These are phyloP conservation scores for Fusarium mangiferae DNA, from an alignment of 2,329 filamentous ascomycete genomes.

Conservation along the genomic window DNA sequence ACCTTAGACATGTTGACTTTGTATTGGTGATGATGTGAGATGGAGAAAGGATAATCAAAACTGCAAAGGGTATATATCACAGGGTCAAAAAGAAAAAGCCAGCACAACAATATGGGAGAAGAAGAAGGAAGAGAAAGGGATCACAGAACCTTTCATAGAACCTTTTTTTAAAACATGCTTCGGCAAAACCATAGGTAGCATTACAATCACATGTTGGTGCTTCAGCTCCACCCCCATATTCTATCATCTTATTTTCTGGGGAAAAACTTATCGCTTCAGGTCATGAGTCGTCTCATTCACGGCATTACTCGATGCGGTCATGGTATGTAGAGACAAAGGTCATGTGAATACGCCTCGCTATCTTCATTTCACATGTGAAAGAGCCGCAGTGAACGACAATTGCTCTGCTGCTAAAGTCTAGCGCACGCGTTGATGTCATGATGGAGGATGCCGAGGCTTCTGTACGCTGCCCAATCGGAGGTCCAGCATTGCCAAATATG, in stretches of 20 bases:
- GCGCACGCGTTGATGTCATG: constrained; percentile 41
- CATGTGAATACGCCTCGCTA: constrained; percentile 38
- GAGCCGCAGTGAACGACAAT: constrained; percentile 3
- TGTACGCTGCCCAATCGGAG: constrained; percentile 32
- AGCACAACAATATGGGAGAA: constrained; percentile 1
- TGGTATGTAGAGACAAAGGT: constrained; percentile 25
- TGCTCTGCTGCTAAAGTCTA: constrained; percentile 1
- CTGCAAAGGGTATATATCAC: constrained; percentile 1
- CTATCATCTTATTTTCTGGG: constrained; percentile 6
- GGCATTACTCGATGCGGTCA: constrained; percentile 33
- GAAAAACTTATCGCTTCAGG: constrained; percentile 13
- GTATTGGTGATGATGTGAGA: constrained; percentile 7
- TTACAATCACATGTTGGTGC: constrained; percentile 41
- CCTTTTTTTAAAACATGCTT: constrained; percentile 38
- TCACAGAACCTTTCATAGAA: neutral
- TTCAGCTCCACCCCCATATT: constrained; percentile 28
- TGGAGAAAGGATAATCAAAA: constrained; percentile 2
- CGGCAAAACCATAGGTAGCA: constrained; percentile 32
- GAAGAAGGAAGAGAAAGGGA: neutral
- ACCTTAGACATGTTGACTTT: constrained; percentile 80
- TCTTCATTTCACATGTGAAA: constrained; percentile 36
- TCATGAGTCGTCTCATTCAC: constrained; percentile 33
- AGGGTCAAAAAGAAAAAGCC: neutral
- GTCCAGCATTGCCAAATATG: constrained; percentile 38
- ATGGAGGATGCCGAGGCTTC: constrained; percentile 42